Base-by-base conservation (phyloP, 495 filamentous ascomycete species). In the Aspergillus incahuasiensis region DNA sequence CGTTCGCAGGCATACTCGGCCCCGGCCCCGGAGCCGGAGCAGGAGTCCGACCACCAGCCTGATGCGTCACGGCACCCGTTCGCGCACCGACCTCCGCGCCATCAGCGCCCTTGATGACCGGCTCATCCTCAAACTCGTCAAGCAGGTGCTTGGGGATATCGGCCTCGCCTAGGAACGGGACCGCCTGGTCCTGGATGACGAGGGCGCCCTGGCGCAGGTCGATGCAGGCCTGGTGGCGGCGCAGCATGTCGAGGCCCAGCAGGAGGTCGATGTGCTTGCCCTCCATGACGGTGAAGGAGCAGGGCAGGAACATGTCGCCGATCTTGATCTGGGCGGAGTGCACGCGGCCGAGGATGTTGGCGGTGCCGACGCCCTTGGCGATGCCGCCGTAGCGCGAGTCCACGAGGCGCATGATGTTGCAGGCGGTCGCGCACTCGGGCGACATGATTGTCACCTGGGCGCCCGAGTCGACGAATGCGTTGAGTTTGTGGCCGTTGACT, bases 381-480 rank as follows among this genome's bases (percentile, higher is more conserved):
- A 96, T 87, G 59, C 94, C 94, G 35, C 88, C 84, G 68, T 91
- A 97, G 40, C 94, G 87, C 55, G 81, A 85, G 71, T 99, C 95
- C 21, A 97, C 85, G n/a, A 97, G 83, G 16, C 94, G 89, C 89
- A 96, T 96, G 70, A 99, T 96, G 64, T 90, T 91, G 66, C 95
- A 97, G 25, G 83, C 78, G 61, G 92, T 86, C 8, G 94, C 95
- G 65, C 90, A 96, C 34, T 83, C 77, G 5, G 94, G 95, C 6
- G 92, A 97, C 94, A 99, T 97, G 74, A 99, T 96, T 16, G 94
- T 99, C 15, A 94, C 88, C 74, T 99, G 95, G 18, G 94, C 94
- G 45, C 94, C 94, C 19, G 94, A 97, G 70, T 99, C 94, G 60
- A 99, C 95, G 48, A 99, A 90, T 8, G 95, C 94, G 75, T 96